Evolutionary conservation across 352 stramenopile species (phyloP).

Genomic region (Aphanomyces cochlioides): DNA sequence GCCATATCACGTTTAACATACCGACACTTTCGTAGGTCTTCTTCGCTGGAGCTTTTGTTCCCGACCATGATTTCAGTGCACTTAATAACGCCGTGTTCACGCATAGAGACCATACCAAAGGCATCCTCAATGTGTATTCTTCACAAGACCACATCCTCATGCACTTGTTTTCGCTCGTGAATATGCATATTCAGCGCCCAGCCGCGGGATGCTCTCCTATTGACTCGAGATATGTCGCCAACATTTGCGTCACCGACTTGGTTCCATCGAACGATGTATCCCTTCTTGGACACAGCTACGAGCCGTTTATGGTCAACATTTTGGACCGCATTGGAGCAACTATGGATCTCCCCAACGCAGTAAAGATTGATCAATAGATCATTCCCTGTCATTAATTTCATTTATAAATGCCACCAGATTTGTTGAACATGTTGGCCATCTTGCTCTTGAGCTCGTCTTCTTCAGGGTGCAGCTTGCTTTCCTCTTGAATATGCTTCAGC

Average conservation of each 20-base stretch:
- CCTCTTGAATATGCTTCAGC: constrained; percentile 48
- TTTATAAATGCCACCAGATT: constrained; percentile 37
- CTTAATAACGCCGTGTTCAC: constrained; percentile 39
- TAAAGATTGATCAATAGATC: not conserved
- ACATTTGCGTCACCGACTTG: constrained; percentile 71
- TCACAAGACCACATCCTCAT: constrained; percentile 62
- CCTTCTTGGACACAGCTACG: constrained; percentile 80
- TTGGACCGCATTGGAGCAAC: constrained; percentile 37
- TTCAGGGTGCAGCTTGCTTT: constrained; percentile 55
- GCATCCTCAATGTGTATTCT: constrained; percentile 80
- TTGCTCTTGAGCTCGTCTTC: constrained; percentile 51
- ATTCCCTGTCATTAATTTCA: not conserved
- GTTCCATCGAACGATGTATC: constrained; percentile 54
- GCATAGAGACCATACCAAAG: constrained; percentile 34
- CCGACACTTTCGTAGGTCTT: constrained; percentile 35
- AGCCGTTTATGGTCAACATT: constrained; percentile 61
- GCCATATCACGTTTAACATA: not conserved
- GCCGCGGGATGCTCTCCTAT: constrained; percentile 57
- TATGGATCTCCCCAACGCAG: constrained; percentile 18
- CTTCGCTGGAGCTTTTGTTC: constrained; percentile 69
- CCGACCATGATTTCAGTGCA: constrained; percentile 39
- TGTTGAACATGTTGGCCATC: constrained; percentile 78
- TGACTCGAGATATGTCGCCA: constrained; percentile 35
- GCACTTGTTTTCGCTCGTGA: constrained; percentile 71
- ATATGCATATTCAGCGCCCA: constrained; percentile 41